Conservation (phyloP, 495 filamentous ascomycete species). For the Durotheca rogersii region DNA sequence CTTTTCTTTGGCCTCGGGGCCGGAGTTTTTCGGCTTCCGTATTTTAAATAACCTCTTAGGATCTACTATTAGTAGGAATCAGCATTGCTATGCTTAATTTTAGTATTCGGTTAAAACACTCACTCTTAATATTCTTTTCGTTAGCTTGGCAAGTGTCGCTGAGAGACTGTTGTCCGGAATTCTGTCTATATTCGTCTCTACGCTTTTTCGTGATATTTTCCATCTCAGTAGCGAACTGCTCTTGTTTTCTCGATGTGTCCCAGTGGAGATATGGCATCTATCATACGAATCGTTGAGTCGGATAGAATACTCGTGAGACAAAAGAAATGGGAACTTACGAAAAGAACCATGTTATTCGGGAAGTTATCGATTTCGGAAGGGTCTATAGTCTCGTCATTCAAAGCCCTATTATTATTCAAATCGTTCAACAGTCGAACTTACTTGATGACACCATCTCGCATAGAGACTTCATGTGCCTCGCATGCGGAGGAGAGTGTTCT, state of each 20-base stretch:
- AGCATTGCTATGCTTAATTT: background rate
- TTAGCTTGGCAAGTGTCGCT: too few relatives aligned
- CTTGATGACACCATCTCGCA: constrained; percentile 37
- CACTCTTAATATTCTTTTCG: background rate
- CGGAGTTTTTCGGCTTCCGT: background rate
- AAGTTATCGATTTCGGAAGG: constrained; percentile 18
- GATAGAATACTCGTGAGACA: background rate
- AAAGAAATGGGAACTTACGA: constrained; percentile 29
- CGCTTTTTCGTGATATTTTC: constrained; percentile 29
- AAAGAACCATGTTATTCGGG: constrained; percentile 42
- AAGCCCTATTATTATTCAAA: background rate
- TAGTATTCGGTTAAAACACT: background rate
- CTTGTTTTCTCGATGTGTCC: constrained; percentile 48
- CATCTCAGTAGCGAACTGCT: constrained; percentile 39
- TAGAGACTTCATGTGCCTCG: constrained; percentile 41
- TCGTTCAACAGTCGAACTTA: constrained; percentile 4
- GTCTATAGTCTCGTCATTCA: constrained; percentile 1
- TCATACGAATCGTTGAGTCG: background rate
- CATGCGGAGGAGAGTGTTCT: constrained; percentile 32
- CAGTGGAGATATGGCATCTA: constrained; percentile 71
- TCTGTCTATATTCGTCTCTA: constrained; percentile 1
- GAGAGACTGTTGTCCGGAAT: too few relatives aligned
- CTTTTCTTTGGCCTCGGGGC: constrained; percentile 4
- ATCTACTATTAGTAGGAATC: too few relatives aligned
- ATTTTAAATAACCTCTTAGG: too few relatives aligned